phyloP scores from a whole-genome alignment of 768 basidiomycete species.

The Pleurotus pulmonarius region DNA sequence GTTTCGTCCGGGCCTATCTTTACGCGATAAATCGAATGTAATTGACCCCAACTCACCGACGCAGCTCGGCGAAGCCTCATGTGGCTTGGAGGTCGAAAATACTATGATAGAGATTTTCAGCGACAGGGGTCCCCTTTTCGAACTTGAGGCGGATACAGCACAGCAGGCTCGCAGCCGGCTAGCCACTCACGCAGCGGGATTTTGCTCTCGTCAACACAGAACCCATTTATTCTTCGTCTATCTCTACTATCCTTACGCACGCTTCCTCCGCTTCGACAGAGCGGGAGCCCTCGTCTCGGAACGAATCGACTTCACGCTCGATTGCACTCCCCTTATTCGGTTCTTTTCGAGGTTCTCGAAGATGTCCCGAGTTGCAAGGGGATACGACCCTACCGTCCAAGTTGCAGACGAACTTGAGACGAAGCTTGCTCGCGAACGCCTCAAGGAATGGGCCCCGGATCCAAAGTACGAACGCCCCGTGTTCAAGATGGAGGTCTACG shows the following conservation, averaged over 20 bases:
- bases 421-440: neutral
- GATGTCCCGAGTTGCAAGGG: neutral
- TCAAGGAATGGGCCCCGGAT: neutral
- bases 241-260: conserved; percentile 18
- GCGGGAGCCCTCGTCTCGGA: conserved; percentile 22
- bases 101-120: neutral
- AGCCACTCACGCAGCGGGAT: conserved; percentile 17
- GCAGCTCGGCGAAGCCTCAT: neutral
- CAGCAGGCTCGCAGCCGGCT: conserved; percentile 16
- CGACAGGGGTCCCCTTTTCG: neutral
- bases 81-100: neutral
- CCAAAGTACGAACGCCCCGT: neutral
- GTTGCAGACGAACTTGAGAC: neutral
- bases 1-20: neutral
- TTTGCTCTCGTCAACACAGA: conserved; percentile 23
- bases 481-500: neutral
- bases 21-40: neutral
- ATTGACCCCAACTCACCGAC: neutral
- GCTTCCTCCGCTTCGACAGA: conserved; percentile 32
- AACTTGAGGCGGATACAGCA: neutral
- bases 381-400: neutral
- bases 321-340: conserved; percentile 11
- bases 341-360: conserved; percentile 22
- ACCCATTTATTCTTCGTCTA: conserved; percentile 25
- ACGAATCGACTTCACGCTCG: conserved; percentile 18